A percentile compares a stretch with the other conserved stretches of the same genome.
Evolutionary conservation across 164 flowering plant genomes (phyloP).

Genomic region (Piper betle): DNA sequence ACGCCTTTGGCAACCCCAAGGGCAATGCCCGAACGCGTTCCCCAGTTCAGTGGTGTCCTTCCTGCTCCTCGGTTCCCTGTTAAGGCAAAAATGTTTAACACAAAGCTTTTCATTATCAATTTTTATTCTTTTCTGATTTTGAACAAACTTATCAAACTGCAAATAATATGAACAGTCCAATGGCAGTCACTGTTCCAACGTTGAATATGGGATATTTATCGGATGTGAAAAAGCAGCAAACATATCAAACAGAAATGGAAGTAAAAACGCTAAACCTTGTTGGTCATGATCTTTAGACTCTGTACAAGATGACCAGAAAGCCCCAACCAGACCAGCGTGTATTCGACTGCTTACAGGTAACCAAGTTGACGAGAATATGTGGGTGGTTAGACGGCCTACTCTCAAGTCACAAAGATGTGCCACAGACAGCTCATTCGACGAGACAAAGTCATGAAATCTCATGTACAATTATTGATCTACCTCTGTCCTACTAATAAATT

Average conservation of each 20-base stretch:
- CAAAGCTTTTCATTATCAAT: not conserved
- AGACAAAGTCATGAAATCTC: not conserved
- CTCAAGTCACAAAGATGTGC: not conserved
- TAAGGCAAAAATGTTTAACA: not conserved
- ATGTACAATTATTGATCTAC: not conserved
- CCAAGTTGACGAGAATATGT: not conserved
- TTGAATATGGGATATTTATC: no score
- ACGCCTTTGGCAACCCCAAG: conserved; percentile 77
- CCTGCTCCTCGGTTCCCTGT: conserved; percentile 71
- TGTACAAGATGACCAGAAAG: not conserved
- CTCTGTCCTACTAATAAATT: not conserved
- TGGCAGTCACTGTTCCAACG: no score
- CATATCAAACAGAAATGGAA: not conserved
- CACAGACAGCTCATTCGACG: not conserved
- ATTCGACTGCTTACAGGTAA: not conserved
- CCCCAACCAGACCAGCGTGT: not conserved
- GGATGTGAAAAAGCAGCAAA: no score
- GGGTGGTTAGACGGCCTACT: not conserved
- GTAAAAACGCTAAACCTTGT: not conserved
- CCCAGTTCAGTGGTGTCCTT: conserved; percentile 84
- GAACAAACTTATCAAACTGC: no score
- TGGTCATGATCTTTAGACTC: not conserved
- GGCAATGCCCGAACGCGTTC: conserved; percentile 61
- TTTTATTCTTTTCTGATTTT: no score
- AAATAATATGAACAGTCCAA: no score